These are phyloP conservation scores for Lactifluus subvellereus DNA, from an alignment of 768 basidiomycete species.

Conservation along the genomic window DNA sequence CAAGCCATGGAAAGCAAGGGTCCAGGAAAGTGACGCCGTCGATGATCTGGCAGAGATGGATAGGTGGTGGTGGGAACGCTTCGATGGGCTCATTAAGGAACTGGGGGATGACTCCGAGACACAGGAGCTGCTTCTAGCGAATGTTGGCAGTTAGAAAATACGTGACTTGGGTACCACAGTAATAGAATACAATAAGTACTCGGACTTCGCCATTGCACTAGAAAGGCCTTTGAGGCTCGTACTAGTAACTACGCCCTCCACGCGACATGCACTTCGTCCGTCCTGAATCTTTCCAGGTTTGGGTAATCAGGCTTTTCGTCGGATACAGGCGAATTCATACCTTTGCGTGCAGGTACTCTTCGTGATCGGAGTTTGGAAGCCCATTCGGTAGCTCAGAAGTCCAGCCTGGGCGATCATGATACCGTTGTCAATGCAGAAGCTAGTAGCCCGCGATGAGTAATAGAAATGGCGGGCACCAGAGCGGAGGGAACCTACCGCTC, in stretches of 20 bases:
- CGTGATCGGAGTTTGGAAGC: constrained; percentile 64
- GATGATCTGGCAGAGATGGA: constrained; percentile 50
- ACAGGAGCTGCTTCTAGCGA: constrained; percentile 46
- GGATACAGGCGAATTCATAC: constrained; percentile 35
- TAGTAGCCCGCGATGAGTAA: neutral
- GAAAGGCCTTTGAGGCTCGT: neutral
- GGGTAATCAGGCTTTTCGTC: neutral
- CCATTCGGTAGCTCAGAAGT: constrained; percentile 87
- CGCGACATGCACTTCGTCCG: constrained; percentile 87
- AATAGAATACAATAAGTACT: neutral
- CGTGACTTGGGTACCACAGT: neutral
- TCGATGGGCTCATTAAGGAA: constrained; percentile 37
- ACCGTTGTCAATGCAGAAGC: constrained; percentile 98
- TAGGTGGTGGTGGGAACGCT: constrained; percentile 78
- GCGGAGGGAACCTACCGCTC: constrained; percentile 57
- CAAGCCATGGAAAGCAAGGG: constrained; percentile 75
- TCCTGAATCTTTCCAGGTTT: constrained; percentile 63
- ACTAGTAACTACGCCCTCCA: constrained; percentile 72
- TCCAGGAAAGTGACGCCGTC: constrained; percentile 36
- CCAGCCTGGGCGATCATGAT: constrained; percentile 99
- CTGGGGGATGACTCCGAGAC: constrained; percentile 45
- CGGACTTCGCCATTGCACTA: neutral
- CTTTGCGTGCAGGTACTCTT: constrained; percentile 91
- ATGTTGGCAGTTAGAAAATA: constrained; percentile 35
- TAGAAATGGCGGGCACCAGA: neutral